Conservation (phyloP, 225 moss, liverwort and hornwort genomes). For the Pseudisothecium myosuroides region DNA sequence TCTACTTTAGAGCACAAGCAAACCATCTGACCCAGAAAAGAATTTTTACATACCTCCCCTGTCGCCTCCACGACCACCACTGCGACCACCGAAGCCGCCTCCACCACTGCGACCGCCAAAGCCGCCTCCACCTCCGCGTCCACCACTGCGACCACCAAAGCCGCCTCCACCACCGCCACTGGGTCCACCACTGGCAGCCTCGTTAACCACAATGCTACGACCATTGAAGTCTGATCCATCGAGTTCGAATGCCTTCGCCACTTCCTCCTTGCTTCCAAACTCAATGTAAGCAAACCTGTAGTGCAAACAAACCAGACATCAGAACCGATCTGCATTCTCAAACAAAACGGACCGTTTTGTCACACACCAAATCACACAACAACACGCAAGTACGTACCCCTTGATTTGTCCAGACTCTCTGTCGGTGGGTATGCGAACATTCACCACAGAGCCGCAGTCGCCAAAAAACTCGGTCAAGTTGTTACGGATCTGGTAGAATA, state of each 20-base stretch:
- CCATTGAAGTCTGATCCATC: constrained; percentile 51
- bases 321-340: background rate
- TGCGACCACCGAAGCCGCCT: constrained; percentile 28
- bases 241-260: constrained; percentile 32
- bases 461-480: constrained; percentile 51
- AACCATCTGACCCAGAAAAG: too few species aligned
- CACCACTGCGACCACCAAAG: constrained; percentile 24
- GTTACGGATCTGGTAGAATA: constrained; percentile 42
- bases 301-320: background rate
- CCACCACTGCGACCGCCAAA: constrained; percentile 27
- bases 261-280: constrained; percentile 42
- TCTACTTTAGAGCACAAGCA: background rate
- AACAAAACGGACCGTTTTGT: background rate
- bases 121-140: constrained; percentile 28
- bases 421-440: constrained; percentile 62
- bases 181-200: constrained; percentile 24
- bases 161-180: constrained; percentile 17
- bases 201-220: constrained; percentile 48
- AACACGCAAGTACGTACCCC: constrained; percentile 27
- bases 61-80: constrained; percentile 39
- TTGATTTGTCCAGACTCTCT: constrained; percentile 58
- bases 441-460: constrained; percentile 40
- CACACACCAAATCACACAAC: background rate
- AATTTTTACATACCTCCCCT: constrained; percentile 4
- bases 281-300: constrained; percentile 69